These are phyloP conservation scores for Apium graveolens DNA, from an alignment of 129 eudicot species.

Conservation along the genomic window DNA sequence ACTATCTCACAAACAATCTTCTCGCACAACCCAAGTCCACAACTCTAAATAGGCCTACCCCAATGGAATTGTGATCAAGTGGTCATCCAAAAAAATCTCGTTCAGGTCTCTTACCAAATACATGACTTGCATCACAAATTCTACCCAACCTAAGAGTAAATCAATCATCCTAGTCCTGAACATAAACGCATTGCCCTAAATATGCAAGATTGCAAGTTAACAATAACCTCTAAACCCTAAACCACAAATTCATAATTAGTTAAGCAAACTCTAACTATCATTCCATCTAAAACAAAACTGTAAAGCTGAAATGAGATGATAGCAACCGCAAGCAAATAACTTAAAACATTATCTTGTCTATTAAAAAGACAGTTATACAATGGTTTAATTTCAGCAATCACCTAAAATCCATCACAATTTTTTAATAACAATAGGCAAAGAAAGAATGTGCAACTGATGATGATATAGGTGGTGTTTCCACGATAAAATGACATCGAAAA, in stretches of 20 bases:
- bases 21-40: neutral
- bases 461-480: conserved; percentile 36
- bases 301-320: too few species aligned
- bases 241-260: neutral
- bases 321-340: too few species aligned
- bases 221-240: neutral
- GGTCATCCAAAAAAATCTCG: neutral
- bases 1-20: neutral
- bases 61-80: neutral
- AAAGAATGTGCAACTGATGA: neutral
- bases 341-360: too few species aligned
- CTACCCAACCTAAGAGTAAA: neutral
- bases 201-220: neutral
- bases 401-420: neutral
- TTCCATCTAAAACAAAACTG: too few species aligned
- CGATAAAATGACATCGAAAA: conserved; percentile 31
- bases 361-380: neutral
- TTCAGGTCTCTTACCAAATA: too few species aligned
- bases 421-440: neutral
- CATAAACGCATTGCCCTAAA: neutral
- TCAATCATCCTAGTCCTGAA: neutral
- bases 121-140: neutral
- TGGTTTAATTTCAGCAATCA: neutral
- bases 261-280: neutral
- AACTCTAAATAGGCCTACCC: neutral